A percentile compares a stretch with the other conserved stretches of the same genome.
phyloP scores from a whole-genome alignment of 2,329 filamentous ascomycete species.

The Aspergillus viridinutans region DNA sequence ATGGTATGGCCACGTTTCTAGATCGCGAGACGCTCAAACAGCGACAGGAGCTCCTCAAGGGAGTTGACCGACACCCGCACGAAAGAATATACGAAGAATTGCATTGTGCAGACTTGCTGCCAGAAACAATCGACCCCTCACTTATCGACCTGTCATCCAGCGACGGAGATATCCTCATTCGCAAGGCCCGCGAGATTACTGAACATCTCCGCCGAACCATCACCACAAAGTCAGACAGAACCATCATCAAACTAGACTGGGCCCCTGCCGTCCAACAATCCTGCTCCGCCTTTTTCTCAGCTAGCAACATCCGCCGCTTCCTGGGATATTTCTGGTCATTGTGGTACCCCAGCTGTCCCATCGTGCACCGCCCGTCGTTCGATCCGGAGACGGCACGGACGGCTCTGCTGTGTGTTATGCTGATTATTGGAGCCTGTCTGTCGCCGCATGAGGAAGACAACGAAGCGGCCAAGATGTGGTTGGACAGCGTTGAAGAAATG shows the following conservation, averaged over 20 bases:
- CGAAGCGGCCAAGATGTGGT: constrained; percentile 13
- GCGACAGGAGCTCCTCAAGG: constrained; percentile 14
- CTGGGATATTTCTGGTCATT: constrained; percentile 25
- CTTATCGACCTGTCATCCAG: neutral
- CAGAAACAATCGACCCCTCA: constrained; percentile 6
- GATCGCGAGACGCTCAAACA: constrained; percentile 13
- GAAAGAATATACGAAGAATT: too few relatives aligned
- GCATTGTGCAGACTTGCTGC: neutral
- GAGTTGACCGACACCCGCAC: neutral
- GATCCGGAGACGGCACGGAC: constrained; percentile 9
- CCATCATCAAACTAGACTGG: constrained; percentile 15
- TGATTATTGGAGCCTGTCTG: constrained; percentile 25
- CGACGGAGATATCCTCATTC: neutral
- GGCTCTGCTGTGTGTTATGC: constrained; percentile 23
- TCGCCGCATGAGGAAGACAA: constrained; percentile 16
- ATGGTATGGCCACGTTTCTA: constrained; percentile 18
- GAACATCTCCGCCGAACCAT: constrained; percentile 6
- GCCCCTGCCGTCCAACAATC: constrained; percentile 1
- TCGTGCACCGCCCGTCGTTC: constrained; percentile 25
- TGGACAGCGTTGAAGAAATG: constrained; percentile 19
- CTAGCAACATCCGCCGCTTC: constrained; percentile 18
- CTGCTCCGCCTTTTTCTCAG: constrained; percentile 18
- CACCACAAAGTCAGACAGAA: constrained; percentile 4
- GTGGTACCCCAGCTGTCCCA: constrained; percentile 29
- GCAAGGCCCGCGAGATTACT: constrained; percentile 10